phyloP scores from a whole-genome alignment of 2,329 filamentous ascomycete genomes.

The Microdochium bolleyi region DNA sequence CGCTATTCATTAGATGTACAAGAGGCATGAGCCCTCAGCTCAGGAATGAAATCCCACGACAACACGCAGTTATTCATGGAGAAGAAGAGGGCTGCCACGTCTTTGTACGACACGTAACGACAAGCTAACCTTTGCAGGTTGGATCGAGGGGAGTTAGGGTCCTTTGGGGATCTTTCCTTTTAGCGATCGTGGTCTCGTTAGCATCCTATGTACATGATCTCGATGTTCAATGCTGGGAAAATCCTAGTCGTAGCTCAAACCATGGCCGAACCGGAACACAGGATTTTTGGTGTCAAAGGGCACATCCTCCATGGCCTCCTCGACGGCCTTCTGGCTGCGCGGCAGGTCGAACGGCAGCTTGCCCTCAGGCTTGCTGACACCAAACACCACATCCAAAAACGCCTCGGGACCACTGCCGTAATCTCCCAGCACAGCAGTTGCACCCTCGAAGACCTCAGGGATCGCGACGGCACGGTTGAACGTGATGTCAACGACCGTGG shows the following conservation, averaged over 20 bases:
- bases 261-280: conserved; percentile 15
- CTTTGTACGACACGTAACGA: too few relatives aligned
- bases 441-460: conserved; percentile 29
- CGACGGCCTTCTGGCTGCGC: conserved; percentile 28
- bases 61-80: too few relatives aligned
- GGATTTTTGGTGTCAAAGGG: conserved; percentile 15
- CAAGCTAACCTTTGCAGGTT: too few relatives aligned
- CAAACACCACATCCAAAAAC: conserved; percentile 34
- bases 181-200: neutral
- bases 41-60: too few relatives aligned
- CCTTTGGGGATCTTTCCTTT: too few relatives aligned
- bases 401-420: conserved; percentile 30
- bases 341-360: conserved; percentile 37
- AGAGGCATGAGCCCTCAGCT: too few relatives aligned
- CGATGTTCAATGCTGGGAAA: neutral
- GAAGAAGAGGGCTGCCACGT: too few relatives aligned
- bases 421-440: conserved; percentile 27
- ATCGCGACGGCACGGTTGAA: conserved; percentile 34
- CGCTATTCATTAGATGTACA: too few relatives aligned
- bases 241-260: conserved; percentile 6
- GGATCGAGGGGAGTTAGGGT: too few relatives aligned
- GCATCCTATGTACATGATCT: neutral
- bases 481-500: conserved; percentile 32
- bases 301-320: conserved; percentile 15
- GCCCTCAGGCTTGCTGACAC: conserved; percentile 25